Evolutionary conservation across 129 eudicot species (phyloP).

Genomic region (Logfia minima): DNA sequence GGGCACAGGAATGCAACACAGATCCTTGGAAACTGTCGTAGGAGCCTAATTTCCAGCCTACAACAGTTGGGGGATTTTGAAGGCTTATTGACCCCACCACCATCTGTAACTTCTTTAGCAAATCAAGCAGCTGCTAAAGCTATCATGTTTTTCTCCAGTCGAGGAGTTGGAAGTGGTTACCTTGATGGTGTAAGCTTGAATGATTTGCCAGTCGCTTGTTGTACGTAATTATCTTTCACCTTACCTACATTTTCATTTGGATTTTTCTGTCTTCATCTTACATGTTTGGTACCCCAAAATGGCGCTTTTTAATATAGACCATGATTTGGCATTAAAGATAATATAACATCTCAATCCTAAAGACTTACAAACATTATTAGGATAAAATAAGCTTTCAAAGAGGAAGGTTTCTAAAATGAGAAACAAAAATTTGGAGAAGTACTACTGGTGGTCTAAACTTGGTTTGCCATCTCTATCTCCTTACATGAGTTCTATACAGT

Average conservation of each 20-base stretch:
- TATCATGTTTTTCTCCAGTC: constrained; percentile 80
- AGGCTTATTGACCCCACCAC: constrained; percentile 79
- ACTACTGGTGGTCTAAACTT: constrained; percentile 6
- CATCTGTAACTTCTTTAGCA: constrained; percentile 58
- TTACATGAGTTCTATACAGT: background rate
- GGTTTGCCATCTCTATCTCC: background rate
- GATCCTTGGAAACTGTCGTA: constrained; percentile 60
- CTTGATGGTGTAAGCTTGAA: constrained; percentile 69
- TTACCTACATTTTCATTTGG: background rate
- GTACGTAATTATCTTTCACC: constrained; percentile 48
- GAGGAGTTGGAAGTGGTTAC: constrained; percentile 71
- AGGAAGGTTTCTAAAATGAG: background rate
- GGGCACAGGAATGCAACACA: constrained; percentile 42
- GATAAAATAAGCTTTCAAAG: background rate
- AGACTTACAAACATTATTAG: background rate
- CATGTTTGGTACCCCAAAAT: background rate
- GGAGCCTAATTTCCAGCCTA: constrained; percentile 69
- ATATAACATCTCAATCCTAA: background rate
- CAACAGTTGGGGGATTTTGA: constrained; percentile 82
- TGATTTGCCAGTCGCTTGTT: constrained; percentile 77
- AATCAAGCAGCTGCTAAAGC: constrained; percentile 98
- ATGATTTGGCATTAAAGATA: background rate
- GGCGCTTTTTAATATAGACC: background rate
- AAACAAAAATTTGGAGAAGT: background rate
- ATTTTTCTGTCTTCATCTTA: constrained; percentile 1